Base-by-base conservation (phyloP, 805 yeast species). In the Pichia paraexigua region DNA sequence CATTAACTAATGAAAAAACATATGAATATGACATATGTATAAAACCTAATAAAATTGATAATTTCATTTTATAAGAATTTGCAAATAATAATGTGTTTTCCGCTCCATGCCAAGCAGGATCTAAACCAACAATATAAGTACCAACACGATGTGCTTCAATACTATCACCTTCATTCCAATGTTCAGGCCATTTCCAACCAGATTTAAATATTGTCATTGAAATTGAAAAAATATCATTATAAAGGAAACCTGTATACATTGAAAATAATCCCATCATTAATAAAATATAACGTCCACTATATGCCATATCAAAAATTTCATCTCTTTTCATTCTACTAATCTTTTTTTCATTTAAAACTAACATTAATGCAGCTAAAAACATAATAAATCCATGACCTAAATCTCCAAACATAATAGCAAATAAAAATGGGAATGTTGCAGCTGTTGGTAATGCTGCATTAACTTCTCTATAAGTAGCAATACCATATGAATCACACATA, bases 371-470 rank as follows among this genome's bases (percentile, higher is more conserved):
- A 18, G 89, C 87, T 51, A 85, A 67, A 50, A 85, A 77, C 67
- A 94, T 73, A 46, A 94, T 79, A 53, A 90, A 78, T 7, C 99
- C 99, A 72, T 94, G 99, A 17, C 99, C 99, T 53, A 91, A 66
- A 73, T 94, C 99, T 74, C 99, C 99, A 74, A 94, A 94, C 99
- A 94, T 94, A 61, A 94, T 85, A 28, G 99, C 97, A 72, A 94
- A 94, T 95, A 94, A 87, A 68, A 94, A 94, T 24, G 99, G 99
- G 74, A 94, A 94, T 0, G 99, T 94, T 25, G 94, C 85, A 45
- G 89, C 80, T 1, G 99, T 92, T 5, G 99, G 92, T 56, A 94
- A 73, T 50, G 96, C 99, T 5, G 99, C 96, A 67, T 94, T 94
- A 28, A 94, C 94, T 69, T 94, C 99, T 60, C 89, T 84, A 71